A percentile compares a stretch with the other conserved stretches of the same genome.
Conservation (phyloP, 2,329 filamentous ascomycete genomes). For the Botryotinia narcissicola region DNA sequence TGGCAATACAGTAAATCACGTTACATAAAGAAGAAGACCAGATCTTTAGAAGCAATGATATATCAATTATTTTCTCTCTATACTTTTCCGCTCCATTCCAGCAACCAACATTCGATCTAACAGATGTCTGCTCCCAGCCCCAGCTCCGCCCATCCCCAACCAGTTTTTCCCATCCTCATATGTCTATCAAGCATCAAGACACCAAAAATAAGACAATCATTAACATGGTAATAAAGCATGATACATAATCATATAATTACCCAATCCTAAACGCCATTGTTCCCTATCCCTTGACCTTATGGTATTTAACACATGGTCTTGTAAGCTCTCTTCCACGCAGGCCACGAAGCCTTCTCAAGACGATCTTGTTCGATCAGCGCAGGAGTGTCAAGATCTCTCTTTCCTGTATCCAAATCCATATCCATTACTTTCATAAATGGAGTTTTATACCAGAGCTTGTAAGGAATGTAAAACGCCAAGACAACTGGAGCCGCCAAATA, state of each 20-base stretch:
- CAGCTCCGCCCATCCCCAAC: no score
- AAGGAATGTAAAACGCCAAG: conserved; percentile 56
- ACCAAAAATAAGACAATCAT: conserved; percentile 2
- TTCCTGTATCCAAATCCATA: conserved; percentile 33
- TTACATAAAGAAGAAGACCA: neutral
- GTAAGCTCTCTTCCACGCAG: conserved; percentile 33
- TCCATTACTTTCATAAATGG: conserved; percentile 24
- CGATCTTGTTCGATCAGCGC: conserved; percentile 32
- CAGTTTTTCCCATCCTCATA: neutral
- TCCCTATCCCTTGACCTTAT: neutral
- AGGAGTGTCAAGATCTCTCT: conserved; percentile 29
- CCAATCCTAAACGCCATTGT: neutral
- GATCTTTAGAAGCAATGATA: neutral
- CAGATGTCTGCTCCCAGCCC: neutral
- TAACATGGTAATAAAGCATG: neutral
- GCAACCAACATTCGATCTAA: neutral
- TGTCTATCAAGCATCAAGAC: neutral
- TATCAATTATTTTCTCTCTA: neutral
- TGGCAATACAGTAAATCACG: neutral
- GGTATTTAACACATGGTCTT: conserved; percentile 13
- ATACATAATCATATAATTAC: conserved; percentile 1
- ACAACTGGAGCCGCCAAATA: conserved; percentile 57
- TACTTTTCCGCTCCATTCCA: neutral
- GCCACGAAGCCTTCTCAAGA: conserved; percentile 25
- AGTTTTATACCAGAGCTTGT: conserved; percentile 57